Percentiles rank a stretch among this genome's conserved stretches.
These are phyloP conservation scores for Phytophthora cajani DNA, from an alignment of 352 stramenopile genomes.

Conservation along the genomic window DNA sequence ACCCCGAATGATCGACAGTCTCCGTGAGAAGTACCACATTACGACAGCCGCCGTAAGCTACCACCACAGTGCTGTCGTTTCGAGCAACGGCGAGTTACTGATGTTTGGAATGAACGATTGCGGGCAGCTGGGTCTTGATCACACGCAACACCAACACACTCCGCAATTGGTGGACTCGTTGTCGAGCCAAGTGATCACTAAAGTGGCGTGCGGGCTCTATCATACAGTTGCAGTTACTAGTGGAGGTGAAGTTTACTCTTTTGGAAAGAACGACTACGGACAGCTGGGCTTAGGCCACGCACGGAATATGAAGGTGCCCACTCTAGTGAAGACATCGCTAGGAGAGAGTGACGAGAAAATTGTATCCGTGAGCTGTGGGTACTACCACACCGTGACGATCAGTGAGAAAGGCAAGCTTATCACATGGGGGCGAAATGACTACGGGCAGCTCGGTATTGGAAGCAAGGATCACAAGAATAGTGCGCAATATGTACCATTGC, in stretches of 20 bases:
- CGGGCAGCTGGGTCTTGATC: slow-evolving; percentile 81
- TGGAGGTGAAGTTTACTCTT: slow-evolving; percentile 82
- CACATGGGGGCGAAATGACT: slow-evolving; percentile 88
- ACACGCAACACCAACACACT: slow-evolving; percentile 87
- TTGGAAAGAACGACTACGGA: slow-evolving; percentile 89
- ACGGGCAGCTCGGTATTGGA: slow-evolving; percentile 86
- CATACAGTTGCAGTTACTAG: slow-evolving; percentile 75
- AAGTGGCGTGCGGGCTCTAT: slow-evolving; percentile 83
- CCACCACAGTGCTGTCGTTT: slow-evolving; percentile 86
- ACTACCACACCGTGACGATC: slow-evolving; percentile 86
- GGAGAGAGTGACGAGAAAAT: slow-evolving; percentile 82
- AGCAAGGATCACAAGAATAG: slow-evolving; percentile 90
- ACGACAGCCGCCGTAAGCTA: slow-evolving; percentile 83
- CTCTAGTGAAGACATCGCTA: slow-evolving; percentile 66
- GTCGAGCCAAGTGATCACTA: slow-evolving; percentile 71
- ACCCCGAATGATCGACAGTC: slow-evolving; percentile 77
- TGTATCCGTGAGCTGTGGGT: slow-evolving; percentile 79
- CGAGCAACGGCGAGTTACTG: slow-evolving; percentile 76
- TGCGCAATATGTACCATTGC: slow-evolving; percentile 78
- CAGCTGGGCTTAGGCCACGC: slow-evolving; percentile 85
- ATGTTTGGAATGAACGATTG: slow-evolving; percentile 92
- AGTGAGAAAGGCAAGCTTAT: slow-evolving; percentile 86
- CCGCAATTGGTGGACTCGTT: slow-evolving; percentile 80
- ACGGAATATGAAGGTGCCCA: slow-evolving; percentile 79
- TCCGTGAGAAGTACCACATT: slow-evolving; percentile 86